These are phyloP conservation scores for Lentinula aciculospora DNA, from an alignment of 768 basidiomycete genomes.

Conservation along the genomic window DNA sequence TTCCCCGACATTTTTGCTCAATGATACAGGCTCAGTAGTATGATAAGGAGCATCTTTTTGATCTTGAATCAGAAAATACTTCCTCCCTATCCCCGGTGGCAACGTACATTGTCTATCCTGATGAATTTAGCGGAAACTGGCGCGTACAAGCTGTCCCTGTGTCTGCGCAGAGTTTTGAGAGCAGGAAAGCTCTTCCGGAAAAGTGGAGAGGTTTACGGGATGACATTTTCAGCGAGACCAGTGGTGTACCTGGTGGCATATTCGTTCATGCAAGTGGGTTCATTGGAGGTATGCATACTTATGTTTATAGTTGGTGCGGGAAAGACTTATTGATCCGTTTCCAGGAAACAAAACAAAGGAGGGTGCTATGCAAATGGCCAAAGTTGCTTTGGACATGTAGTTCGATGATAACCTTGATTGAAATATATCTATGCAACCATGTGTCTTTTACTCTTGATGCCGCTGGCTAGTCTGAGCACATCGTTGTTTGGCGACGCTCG, in stretches of 20 bases:
- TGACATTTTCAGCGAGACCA: slow-evolving; percentile 64
- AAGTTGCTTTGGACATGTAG: slow-evolving; percentile 49
- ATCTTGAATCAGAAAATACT: slow-evolving; percentile 59
- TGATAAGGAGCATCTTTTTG: slow-evolving; percentile 81
- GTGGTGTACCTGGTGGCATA: slow-evolving; percentile 77
- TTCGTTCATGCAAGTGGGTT: slow-evolving; percentile 97
- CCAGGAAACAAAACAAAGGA: slow-evolving; percentile 86
- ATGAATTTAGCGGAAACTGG: slow-evolving; percentile 74
- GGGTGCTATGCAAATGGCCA: slow-evolving; percentile 79
- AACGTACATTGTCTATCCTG: slow-evolving; percentile 87
- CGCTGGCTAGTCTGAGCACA: neutral
- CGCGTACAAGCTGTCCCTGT: slow-evolving; percentile 89
- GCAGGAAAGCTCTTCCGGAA: slow-evolving; percentile 89
- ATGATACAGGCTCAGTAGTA: neutral
- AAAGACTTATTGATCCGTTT: neutral
- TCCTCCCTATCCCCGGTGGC: slow-evolving; percentile 47
- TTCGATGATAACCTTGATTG: neutral
- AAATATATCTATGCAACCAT: neutral
- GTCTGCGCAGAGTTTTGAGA: slow-evolving; percentile 79
- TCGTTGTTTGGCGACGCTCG: neutral
- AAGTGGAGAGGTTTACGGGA: slow-evolving; percentile 91
- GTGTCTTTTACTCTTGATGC: neutral
- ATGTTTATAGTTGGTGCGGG: neutral
- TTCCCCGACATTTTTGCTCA: slow-evolving; percentile 12
- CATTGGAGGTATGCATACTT: slow-evolving; percentile 69